These are phyloP conservation scores for Fusarium keratoplasticum DNA, from an alignment of 2,329 filamentous ascomycete genomes.

Conservation along the genomic window DNA sequence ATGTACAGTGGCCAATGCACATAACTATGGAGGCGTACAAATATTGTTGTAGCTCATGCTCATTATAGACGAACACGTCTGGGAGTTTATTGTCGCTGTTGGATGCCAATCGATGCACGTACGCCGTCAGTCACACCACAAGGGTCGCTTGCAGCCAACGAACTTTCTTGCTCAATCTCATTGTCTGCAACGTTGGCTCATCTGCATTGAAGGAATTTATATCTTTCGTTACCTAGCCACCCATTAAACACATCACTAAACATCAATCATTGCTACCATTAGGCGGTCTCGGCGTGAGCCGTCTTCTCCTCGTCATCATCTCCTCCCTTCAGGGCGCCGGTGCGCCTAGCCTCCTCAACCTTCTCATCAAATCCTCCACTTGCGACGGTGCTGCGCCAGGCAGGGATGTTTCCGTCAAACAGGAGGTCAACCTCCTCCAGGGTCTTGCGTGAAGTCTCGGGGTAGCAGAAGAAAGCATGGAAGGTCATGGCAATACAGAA, in stretches of 20 bases:
- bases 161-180: background rate
- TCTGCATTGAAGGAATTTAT: background rate
- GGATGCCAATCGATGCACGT: background rate
- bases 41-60: background rate
- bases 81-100: background rate
- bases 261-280: background rate
- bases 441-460: conserved; percentile 59
- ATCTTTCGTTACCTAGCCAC: background rate
- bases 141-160: background rate
- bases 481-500: conserved; percentile 57
- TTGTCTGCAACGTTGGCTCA: background rate
- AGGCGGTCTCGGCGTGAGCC: conserved; percentile 36
- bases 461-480: conserved; percentile 65
- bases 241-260: background rate
- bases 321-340: conserved; percentile 29
- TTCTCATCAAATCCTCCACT: conserved; percentile 25
- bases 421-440: conserved; percentile 40
- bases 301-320: conserved; percentile 26
- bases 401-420: conserved; percentile 37
- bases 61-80: background rate
- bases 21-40: too few relatives aligned
- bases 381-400: conserved; percentile 35
- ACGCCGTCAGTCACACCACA: background rate
- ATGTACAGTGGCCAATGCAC: background rate
- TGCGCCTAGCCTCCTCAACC: conserved; percentile 35